Evolutionary conservation across 208 protist genomes (phyloP), one percentile per base, ranked within the genome.

Genomic region (Leishmania martiniquensis): DNA sequence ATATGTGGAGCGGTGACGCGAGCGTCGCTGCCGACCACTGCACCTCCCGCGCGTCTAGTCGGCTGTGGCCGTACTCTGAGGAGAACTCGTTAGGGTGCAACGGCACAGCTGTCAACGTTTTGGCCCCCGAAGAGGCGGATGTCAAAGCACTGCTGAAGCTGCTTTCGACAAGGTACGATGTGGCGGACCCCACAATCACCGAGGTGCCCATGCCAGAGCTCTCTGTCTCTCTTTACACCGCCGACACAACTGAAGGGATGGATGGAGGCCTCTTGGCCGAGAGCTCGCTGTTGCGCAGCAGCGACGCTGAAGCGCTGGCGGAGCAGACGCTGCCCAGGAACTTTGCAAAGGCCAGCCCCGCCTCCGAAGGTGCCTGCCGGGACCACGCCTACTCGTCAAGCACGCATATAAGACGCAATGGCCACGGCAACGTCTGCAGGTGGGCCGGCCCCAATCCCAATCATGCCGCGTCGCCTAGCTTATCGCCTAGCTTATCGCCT

Each of bases 141-240:
- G 77, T 81, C 60, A 74, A 74, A 70, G 77, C 77, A 20, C 39
- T 81, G 71, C 44, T 81, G 69, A 69, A 55, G 67, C 45, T 81
- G 69, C 51, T 81, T 4, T 81, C 77, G 4, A 60, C 54, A 47
- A 37, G 39, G 39, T 71, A 52, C 66, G 66, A 71, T 17, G 25
- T 71, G 25, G 66, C 66, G 7, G 66, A 71, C 39, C 66, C 39
- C 37, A 34, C 47, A 0, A 42, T 25, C 25, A 1, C 44, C 13
- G 66, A 71, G 47, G 47, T 7, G 47, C 47, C 47, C 47, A 13
- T 13, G 47, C 15, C 47, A 13, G 47, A 51, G 47, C 47, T 9
- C 15, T 51, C 47, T 51, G 47, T 51, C 47, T 17, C 47, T 51
- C 47, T 13, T 9, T 17, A 9, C 15, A 51, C 47, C 47, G 12